A percentile compares a stretch with the other conserved stretches of the same genome.
Conservation (phyloP, 1,284 basidiomycete genomes). For the Naganishia cerealis region DNA sequence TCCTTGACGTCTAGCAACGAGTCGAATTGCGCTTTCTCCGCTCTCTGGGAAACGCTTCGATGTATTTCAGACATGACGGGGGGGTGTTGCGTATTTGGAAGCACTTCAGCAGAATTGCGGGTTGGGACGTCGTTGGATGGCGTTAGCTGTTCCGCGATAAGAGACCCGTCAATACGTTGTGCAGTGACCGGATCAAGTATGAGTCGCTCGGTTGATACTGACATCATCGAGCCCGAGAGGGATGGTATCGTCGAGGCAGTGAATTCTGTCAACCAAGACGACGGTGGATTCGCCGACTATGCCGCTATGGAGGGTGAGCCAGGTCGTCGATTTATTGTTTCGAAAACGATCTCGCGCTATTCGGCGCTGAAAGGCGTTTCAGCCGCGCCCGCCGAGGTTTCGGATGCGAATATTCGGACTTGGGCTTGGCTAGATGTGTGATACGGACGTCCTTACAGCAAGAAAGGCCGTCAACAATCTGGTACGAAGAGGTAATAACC, state of each 20-base stretch:
- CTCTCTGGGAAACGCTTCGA: not conserved
- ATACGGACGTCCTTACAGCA: too few relatives aligned
- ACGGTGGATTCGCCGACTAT: not conserved
- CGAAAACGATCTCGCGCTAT: slow-evolving; percentile 6
- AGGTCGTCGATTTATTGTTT: slow-evolving; percentile 8
- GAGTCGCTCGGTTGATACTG: slow-evolving; percentile 22
- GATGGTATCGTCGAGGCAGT: not conserved
- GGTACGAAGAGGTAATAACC: too few relatives aligned
- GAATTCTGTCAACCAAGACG: not conserved
- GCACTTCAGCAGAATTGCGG: not conserved
- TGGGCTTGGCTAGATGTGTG: not conserved
- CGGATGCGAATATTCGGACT: slow-evolving; percentile 3
- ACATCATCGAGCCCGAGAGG: not conserved
- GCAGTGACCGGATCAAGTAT: not conserved
- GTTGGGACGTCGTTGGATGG: not conserved
- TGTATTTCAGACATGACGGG: too few relatives aligned
- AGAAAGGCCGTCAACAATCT: too few relatives aligned
- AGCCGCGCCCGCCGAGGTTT: not conserved
- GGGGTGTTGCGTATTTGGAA: not conserved
- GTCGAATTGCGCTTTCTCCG: not conserved
- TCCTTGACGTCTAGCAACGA: slow-evolving; percentile 23
- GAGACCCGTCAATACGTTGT: not conserved
- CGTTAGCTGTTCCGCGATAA: not conserved
- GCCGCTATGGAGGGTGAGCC: not conserved
- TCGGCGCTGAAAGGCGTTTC: not conserved